Evolutionary conservation across 345 rosid genomes (phyloP).

Genomic region (Iberis pinnata): DNA sequence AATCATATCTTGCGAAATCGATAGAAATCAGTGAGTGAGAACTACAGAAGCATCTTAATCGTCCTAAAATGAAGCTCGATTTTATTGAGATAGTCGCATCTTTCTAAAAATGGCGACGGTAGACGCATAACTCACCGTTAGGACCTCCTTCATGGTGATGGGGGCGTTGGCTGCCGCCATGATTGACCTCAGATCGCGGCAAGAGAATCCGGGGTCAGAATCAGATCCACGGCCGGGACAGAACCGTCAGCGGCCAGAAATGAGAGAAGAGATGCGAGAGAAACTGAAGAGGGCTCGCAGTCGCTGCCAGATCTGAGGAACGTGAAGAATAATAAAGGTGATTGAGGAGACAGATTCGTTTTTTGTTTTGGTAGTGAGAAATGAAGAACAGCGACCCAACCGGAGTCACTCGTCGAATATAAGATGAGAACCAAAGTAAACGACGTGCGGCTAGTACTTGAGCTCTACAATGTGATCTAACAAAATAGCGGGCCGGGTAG

Average conservation of each 20-base stretch:
- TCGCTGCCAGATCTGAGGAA: constrained; percentile 30
- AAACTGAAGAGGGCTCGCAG: constrained; percentile 7
- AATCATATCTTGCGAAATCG: constrained; percentile 12
- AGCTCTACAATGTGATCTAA: constrained; percentile 21
- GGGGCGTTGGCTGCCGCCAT: constrained; percentile 97
- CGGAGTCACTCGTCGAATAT: constrained; percentile 27
- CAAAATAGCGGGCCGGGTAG: constrained; percentile 10
- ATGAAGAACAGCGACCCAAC: constrained; percentile 29
- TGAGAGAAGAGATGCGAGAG: constrained; percentile 17
- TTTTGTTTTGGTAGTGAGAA: constrained; percentile 17
- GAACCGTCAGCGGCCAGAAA: constrained; percentile 30
- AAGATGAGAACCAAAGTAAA: constrained; percentile 16
- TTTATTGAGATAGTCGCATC: constrained; percentile 6
- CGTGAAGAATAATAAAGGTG: constrained; percentile 15
- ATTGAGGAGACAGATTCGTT: constrained; percentile 15
- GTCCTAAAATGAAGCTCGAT: constrained; percentile 28
- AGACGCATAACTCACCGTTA: constrained; percentile 49
- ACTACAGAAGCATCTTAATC: constrained; percentile 5
- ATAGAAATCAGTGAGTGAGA: constrained; percentile 11
- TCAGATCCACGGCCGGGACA: constrained; percentile 33
- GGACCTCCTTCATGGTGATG: constrained; percentile 89
- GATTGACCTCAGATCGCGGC: constrained; percentile 37
- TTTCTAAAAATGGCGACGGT: constrained; percentile 7
- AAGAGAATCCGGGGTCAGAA: constrained; percentile 12
- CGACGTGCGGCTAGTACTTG: constrained; percentile 29